These are phyloP conservation scores for Periconia digitata DNA, from an alignment of 2,329 filamentous ascomycete species.

Conservation along the genomic window DNA sequence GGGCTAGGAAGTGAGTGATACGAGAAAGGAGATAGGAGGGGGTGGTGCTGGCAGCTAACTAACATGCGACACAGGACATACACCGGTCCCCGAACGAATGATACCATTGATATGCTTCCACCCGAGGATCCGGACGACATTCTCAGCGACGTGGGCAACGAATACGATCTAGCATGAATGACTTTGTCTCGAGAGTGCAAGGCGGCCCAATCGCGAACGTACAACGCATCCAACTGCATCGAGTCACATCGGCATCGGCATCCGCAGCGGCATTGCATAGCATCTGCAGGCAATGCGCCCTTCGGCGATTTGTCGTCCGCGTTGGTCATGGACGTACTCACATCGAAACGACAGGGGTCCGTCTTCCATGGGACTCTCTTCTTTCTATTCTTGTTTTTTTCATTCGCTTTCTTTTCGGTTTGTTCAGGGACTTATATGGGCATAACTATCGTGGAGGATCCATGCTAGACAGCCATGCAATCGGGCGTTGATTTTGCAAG, in stretches of 20 bases:
- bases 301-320: background rate
- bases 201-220: background rate
- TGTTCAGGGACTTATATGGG: background rate
- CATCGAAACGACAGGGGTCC: no score
- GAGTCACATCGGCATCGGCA: background rate
- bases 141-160: conserved; percentile 26
- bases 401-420: background rate
- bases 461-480: no score
- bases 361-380: background rate
- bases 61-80: conserved; percentile 51
- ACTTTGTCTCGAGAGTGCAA: background rate
- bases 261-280: no score
- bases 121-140: conserved; percentile 45
- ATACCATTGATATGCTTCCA: conserved; percentile 49
- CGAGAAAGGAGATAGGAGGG: background rate
- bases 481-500: no score
- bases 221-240: background rate
- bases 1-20: conserved; percentile 38
- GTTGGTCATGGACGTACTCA: no score
- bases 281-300: background rate
- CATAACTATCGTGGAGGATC: background rate
- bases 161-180: background rate
- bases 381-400: background rate
- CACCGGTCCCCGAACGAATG: conserved; percentile 60
- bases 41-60: no score